A percentile compares a stretch with the other conserved stretches of the same genome.
Conservation (phyloP, 169 alveolate genomes). For the Theileria annulata region DNA sequence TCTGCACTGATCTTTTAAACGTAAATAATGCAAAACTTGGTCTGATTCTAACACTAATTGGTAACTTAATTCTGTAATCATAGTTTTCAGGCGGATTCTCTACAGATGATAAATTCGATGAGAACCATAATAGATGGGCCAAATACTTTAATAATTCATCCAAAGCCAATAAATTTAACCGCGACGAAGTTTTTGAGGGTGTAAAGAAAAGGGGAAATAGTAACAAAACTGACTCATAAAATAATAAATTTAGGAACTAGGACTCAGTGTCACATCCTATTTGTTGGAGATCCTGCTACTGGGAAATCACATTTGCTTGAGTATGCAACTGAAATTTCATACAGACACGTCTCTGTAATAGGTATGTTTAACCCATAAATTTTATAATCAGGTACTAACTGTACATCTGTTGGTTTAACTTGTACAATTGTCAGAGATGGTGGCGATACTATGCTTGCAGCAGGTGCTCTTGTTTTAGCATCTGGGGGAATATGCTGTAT, state of each 20-base stretch:
- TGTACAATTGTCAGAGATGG: conserved; percentile 87
- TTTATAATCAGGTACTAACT: conserved; percentile 81
- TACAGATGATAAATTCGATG: not conserved
- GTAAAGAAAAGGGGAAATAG: not conserved
- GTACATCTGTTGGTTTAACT: conserved; percentile 91
- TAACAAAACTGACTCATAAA: conserved; percentile 12
- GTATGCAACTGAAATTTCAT: conserved; percentile 77
- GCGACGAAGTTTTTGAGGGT: not conserved
- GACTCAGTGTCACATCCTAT: conserved; percentile 82
- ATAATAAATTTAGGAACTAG: conserved; percentile 42
- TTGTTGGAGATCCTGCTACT: conserved; percentile 95
- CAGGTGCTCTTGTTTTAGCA: conserved; percentile 94
- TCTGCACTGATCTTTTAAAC: conserved; percentile 16
- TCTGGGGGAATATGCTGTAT: conserved; percentile 95
- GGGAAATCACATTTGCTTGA: conserved; percentile 90
- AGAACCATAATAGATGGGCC: conserved; percentile 31
- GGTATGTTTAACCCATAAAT: conserved; percentile 60
- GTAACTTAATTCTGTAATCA: not conserved
- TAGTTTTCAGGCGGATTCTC: conserved; percentile 12
- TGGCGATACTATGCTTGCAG: conserved; percentile 86
- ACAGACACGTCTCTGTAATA: conserved; percentile 69
- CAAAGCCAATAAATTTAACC: not conserved
- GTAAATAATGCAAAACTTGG: conserved; percentile 38
- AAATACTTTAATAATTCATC: conserved; percentile 3
- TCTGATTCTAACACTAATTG: conserved; percentile 39